Base-by-base conservation (phyloP, 202 grass and related monocot genomes). In the Setaria viridis region DNA sequence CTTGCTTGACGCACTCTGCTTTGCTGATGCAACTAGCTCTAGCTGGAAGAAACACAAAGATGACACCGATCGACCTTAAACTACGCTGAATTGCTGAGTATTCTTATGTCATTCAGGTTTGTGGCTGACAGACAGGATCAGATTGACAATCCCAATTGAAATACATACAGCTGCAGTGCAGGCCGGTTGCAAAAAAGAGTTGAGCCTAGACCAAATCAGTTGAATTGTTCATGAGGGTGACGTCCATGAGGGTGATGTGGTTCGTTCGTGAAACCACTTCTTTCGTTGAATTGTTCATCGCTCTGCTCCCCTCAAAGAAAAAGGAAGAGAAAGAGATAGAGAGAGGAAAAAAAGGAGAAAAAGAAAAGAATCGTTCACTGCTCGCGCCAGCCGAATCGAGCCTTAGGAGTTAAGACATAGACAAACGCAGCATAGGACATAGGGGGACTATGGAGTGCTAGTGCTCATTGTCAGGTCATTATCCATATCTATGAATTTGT, bases 1-100 rank as follows among this genome's bases (percentile, higher is more conserved):
- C 70, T 80, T 80, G 82, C 70, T 85, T 89, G 82, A 80, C 82
- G 33, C 16, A 5, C 21, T 85, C 70, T 66, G 13, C 59, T 50
- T 73, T 16, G 34, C 42, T 45, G 80, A 79, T 37, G 80, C 56
- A 83, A 48, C 79, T 32, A 73, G 25, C 2, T n/a, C 2, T n/a
- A 32, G 55, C 6, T 25, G 25, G 29, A 49, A 33, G 35, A 35
- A 25, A 25, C 25, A 25, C 25, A 25, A 25, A 35, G 34, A 3
- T 35, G 34, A 35, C 34, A 35, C 34, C 3, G 34, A 35, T 25
- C 25, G 25, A 25, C 25, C 25, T 25, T 25, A 25, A 25, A 25
- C 25, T 25, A 25, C 25, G 25, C 25, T 25, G 25, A 25, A 25
- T 25, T 25, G 25, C 25, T 25, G 25, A 25, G 25, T 25, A 25